phyloP scores from a whole-genome alignment of 2,329 filamentous ascomycete genomes.

The Fusarium euwallaceae region DNA sequence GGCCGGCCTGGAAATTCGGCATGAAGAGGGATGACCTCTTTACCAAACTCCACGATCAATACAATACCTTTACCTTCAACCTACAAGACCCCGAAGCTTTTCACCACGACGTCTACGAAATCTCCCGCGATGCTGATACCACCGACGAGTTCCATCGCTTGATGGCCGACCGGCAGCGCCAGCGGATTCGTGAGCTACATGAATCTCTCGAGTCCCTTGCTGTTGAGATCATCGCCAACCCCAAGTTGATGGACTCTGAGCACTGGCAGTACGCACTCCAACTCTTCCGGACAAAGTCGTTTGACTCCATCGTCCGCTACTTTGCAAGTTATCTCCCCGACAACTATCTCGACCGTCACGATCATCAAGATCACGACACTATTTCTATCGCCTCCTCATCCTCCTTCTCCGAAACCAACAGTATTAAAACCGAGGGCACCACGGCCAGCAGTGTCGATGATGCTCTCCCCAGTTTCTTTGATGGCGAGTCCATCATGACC shows the following conservation, averaged over 20 bases:
- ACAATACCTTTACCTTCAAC: constrained; percentile 69
- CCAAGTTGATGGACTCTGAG: constrained; percentile 68
- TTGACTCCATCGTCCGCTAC: constrained; percentile 71
- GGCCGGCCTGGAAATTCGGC: constrained; percentile 74
- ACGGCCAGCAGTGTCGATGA: constrained; percentile 57
- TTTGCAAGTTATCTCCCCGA: constrained; percentile 71
- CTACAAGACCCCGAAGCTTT: constrained; percentile 73
- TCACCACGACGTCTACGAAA: constrained; percentile 72
- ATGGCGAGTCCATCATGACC: constrained; percentile 58
- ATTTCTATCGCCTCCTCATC: constrained; percentile 52
- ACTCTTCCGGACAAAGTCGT: constrained; percentile 69
- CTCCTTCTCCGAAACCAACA: constrained; percentile 55
- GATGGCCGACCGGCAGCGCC: constrained; percentile 66
- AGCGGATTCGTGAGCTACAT: constrained; percentile 68
- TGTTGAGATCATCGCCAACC: constrained; percentile 72
- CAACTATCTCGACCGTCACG: constrained; percentile 60
- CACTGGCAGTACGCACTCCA: constrained; percentile 72
- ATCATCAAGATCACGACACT: constrained; percentile 45
- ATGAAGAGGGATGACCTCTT: constrained; percentile 71
- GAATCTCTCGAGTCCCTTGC: constrained; percentile 68
- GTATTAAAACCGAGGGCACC: constrained; percentile 54
- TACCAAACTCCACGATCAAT: constrained; percentile 69
- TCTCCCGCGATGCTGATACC: constrained; percentile 65
- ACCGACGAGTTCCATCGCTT: constrained; percentile 67
- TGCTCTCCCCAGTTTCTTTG: constrained; percentile 57